A percentile compares a stretch with the other conserved stretches of the same genome.
Evolutionary conservation across 2,329 filamentous ascomycete genomes (phyloP).

Genomic region (Aspergillus terreus): DNA sequence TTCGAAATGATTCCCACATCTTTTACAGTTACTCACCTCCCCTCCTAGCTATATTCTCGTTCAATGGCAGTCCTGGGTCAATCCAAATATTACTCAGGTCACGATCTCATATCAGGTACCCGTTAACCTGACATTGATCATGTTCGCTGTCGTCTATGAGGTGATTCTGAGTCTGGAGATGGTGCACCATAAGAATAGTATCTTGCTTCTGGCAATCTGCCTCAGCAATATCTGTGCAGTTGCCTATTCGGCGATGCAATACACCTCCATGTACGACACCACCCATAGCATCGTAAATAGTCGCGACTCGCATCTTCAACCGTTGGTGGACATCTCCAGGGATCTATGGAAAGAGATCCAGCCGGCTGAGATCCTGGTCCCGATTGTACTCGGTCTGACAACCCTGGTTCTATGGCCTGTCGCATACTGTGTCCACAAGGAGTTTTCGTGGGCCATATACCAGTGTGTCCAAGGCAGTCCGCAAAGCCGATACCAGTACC

Average conservation of each 20-base stretch:
- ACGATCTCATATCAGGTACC: not conserved
- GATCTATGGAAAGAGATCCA: conserved; percentile 12
- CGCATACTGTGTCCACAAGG: conserved; percentile 14
- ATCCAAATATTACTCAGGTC: conserved; percentile 1
- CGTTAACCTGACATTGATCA: not conserved
- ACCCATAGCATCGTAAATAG: not conserved
- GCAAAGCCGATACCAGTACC: conserved; percentile 7
- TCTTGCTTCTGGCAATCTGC: conserved; percentile 17
- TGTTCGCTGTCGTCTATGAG: conserved; percentile 8
- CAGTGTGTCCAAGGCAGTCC: conserved; percentile 13
- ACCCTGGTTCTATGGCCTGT: conserved; percentile 9
- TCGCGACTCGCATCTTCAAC: not conserved
- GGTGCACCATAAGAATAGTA: conserved; percentile 16
- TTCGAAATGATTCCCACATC: not conserved
- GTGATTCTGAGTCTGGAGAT: conserved; percentile 12
- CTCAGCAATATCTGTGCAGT: conserved; percentile 10
- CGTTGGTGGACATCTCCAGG: conserved; percentile 9
- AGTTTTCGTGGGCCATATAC: conserved; percentile 19
- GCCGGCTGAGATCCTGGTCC: conserved; percentile 9
- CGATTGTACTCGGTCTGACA: conserved; percentile 12
- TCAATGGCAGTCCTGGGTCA: conserved; percentile 3
- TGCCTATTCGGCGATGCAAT: conserved; percentile 14
- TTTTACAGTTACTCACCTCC: not conserved
- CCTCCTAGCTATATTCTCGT: conserved; percentile 1
- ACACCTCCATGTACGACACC: conserved; percentile 3